Base-by-base conservation (phyloP, 805 yeast species). In the Grigorovia jiainica region DNA sequence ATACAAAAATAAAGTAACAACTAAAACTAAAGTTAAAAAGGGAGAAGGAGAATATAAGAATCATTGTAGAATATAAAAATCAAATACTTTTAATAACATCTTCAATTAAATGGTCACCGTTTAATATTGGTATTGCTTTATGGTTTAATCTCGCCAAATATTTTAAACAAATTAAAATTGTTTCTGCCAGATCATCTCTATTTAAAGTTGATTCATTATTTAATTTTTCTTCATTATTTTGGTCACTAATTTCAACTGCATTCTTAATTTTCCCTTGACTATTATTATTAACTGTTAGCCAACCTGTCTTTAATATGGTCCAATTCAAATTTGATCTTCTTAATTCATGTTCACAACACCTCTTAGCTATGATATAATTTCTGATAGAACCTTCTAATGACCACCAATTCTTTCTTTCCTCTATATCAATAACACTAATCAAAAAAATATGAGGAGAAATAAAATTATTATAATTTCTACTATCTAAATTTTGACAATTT, bases 301-400 rank as follows among this genome's bases (percentile, higher is more conserved):
- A 7, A 1, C 78, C 75, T 2, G 84, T 83, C 47, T 69, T 73
- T 39, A 78, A 54, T 40, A 78, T 75, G 1, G 82, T 77, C 63
- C 64, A 78, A 49, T 76, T 73, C 49, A 72, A 63, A 3, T 60
- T 55, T 11, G 67, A 54, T 25, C 60, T 56, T 42, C 68, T 68
- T 39, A 70, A 47, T 36, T 60, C 62, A 39, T 66, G 55, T 51
- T 78, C 85, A 2, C 83, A 81, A 43, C 75, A 74, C 50, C 71
- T 73, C 56, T 78, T 78, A 11, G 81, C 78, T 43, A 75, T 73
- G 49, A 68, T 78, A 59, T 78, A 78, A 25, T 70, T 55, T 45
- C 67, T 56, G 36, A 72, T 18, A 15, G 17, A 17, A 49, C 67
- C 50, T 18, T 42, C 38, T 10, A 65, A 50, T 17, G 57, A 53